phyloP scores from a whole-genome alignment of 805 yeast genomes.

The Teunomyces lycoperdinae region DNA sequence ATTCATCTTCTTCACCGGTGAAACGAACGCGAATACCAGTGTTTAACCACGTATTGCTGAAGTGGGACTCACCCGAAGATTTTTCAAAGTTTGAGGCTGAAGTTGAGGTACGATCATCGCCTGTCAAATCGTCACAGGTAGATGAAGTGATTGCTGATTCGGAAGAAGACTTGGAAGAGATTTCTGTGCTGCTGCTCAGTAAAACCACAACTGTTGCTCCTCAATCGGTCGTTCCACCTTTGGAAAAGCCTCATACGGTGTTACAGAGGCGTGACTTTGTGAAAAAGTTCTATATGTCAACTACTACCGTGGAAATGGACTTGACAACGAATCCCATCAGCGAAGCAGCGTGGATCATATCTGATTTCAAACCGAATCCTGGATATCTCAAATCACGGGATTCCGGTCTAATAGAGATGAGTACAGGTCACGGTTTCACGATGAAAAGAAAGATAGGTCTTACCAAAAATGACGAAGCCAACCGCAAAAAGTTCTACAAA shows the following conservation, averaged over 20 bases:
- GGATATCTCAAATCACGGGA: conserved; percentile 13
- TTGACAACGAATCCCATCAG: conserved; percentile 33
- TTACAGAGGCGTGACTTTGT: conserved; percentile 32
- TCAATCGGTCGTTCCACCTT: conserved; percentile 5
- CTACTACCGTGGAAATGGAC: conserved; percentile 20
- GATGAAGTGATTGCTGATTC: conserved; percentile 19
- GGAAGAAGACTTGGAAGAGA: conserved; percentile 20
- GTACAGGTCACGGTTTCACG: conserved; percentile 7
- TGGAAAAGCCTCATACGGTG: conserved; percentile 21
- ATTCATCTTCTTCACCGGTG: not conserved
- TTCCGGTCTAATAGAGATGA: conserved; percentile 1
- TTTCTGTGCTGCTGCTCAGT: not conserved
- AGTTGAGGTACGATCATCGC: conserved; percentile 1
- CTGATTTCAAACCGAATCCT: conserved; percentile 35
- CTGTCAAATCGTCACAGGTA: not conserved
- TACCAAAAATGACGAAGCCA: conserved; percentile 14
- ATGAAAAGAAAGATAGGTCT: conserved; percentile 13
- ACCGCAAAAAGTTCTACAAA: conserved; percentile 13
- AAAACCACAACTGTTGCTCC: not conserved
- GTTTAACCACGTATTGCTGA: conserved; percentile 5
- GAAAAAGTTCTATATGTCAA: conserved; percentile 20
- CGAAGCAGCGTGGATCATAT: conserved; percentile 32
- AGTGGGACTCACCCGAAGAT: conserved; percentile 14
- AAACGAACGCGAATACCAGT: not conserved
- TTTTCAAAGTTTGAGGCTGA: conserved; percentile 1